Conservation (phyloP, 345 rosid genomes). For the Erodium maritimum region DNA sequence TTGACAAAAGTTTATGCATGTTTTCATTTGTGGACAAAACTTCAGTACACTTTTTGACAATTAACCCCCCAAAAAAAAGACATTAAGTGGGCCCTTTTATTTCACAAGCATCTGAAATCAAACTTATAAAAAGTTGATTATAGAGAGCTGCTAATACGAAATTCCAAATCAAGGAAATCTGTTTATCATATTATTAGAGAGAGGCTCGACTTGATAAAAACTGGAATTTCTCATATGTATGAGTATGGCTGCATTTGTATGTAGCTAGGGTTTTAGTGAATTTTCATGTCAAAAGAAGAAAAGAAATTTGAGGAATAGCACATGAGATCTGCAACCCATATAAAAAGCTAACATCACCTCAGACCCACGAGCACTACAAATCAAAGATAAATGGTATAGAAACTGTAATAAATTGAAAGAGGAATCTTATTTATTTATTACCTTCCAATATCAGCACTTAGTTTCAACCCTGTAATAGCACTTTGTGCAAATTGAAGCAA, state of each 20-base stretch:
- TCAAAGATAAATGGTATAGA: not conserved
- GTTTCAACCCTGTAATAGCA: conserved; percentile 79
- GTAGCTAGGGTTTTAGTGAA: not conserved
- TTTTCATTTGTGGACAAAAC: too few species aligned
- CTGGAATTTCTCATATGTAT: not conserved
- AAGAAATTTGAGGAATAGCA: too few species aligned
- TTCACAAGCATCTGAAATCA: not conserved
- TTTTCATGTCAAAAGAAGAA: too few species aligned
- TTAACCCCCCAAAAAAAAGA: conserved; percentile 6
- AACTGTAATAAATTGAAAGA: not conserved
- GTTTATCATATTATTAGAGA: not conserved
- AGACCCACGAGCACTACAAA: not conserved
- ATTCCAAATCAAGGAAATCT: not conserved
- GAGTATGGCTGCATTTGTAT: not conserved
- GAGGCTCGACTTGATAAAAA: not conserved
- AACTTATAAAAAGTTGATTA: not conserved
- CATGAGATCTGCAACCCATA: not conserved
- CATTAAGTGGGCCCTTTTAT: not conserved
- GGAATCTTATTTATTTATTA: conserved; percentile 8
- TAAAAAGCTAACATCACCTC: not conserved
- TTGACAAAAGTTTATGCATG: too few species aligned
- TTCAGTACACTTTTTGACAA: too few species aligned
- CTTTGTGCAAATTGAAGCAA: conserved; percentile 86
- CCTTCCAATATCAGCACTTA: conserved; percentile 69
- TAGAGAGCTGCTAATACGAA: not conserved